Evolutionary conservation across 257 asterid species (phyloP).

Genomic region (Solanum pennellii): DNA sequence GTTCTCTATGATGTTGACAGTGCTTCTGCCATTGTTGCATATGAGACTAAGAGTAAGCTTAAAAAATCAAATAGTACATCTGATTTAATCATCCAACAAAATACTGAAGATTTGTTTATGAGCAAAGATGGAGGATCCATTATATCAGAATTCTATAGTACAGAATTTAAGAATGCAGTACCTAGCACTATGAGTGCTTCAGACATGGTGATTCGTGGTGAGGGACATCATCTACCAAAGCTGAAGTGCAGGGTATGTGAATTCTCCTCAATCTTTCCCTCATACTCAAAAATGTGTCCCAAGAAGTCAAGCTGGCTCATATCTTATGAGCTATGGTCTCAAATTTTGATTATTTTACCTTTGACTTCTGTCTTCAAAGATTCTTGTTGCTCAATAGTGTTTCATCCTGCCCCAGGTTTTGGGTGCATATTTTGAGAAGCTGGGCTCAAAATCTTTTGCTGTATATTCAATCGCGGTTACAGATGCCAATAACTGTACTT

Average conservation of each 20-base stretch:
- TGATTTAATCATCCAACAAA: constrained; percentile 42
- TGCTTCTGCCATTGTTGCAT: constrained; percentile 21
- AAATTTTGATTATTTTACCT: neutral
- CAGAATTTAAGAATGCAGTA: constrained; percentile 32
- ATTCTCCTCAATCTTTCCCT: constrained; percentile 6
- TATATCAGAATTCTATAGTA: constrained; percentile 69
- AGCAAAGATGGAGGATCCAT: constrained; percentile 38
- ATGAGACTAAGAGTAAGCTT: constrained; percentile 45
- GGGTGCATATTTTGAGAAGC: constrained; percentile 94
- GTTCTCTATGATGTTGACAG: constrained; percentile 23
- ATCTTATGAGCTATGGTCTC: neutral
- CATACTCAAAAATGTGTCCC: neutral
- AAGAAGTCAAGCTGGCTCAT: neutral
- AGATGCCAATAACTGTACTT: constrained; percentile 62
- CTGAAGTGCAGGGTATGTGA: constrained; percentile 81
- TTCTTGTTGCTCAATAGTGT: neutral
- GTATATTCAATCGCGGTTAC: constrained; percentile 87
- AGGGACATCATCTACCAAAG: constrained; percentile 49
- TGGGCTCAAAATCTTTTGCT: constrained; percentile 89
- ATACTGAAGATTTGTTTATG: constrained; percentile 27
- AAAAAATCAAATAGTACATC: constrained; percentile 93
- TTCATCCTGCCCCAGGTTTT: constrained; percentile 42
- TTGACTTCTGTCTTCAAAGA: neutral
- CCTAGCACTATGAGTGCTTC: constrained; percentile 43
- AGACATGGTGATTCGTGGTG: constrained; percentile 48